Evolutionary conservation across 306 rosid species (phyloP).

Genomic region (Cucurbita moschata): DNA sequence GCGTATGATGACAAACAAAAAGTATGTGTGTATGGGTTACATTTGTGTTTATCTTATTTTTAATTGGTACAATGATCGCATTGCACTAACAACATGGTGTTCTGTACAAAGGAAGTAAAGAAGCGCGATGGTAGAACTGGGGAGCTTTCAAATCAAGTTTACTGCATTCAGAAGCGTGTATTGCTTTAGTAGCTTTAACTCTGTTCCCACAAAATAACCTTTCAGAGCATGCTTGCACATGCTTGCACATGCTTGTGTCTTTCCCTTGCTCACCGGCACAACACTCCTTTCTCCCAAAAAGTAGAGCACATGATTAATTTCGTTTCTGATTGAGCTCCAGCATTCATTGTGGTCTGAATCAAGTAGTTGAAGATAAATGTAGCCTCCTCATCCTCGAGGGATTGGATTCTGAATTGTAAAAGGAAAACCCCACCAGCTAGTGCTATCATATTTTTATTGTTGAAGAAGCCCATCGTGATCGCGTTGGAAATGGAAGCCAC

Average conservation of each 20-base stretch:
- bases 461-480: neutral
- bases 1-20: neutral
- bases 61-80: neutral
- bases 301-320: neutral
- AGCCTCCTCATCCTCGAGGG: neutral
- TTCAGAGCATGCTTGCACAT: neutral
- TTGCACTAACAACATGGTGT: neutral
- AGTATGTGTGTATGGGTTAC: neutral
- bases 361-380: neutral
- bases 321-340: neutral
- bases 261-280: neutral
- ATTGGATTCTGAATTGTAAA: neutral
- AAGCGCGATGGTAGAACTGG: neutral
- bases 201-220: conserved; percentile 4
- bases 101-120: conserved; percentile 5
- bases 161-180: neutral
- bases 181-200: neutral
- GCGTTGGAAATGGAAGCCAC: neutral
- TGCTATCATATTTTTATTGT: neutral
- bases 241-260: neutral
- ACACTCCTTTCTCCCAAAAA: neutral
- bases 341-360: neutral
- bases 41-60: neutral
- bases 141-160: conserved; percentile 2
- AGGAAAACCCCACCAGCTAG: neutral